phyloP scores from a whole-genome alignment of 2,329 filamentous ascomycete species.

The Juglanconis juglandina region DNA sequence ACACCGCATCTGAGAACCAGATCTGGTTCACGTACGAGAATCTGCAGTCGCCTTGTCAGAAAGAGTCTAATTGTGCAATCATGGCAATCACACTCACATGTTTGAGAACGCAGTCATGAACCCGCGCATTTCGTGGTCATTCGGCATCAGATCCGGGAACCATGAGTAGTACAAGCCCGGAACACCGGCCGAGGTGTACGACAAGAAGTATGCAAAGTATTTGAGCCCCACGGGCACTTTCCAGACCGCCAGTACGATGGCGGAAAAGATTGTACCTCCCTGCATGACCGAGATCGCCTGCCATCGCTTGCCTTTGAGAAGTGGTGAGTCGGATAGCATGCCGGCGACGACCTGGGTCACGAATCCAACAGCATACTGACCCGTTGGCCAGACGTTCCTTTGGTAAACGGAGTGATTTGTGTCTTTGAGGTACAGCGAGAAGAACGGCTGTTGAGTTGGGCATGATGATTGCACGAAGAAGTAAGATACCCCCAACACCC shows the following conservation, averaged over 20 bases:
- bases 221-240: conserved; percentile 10
- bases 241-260: conserved; percentile 15
- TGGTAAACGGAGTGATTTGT: conserved; percentile 8
- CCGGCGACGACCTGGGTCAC: conserved; percentile 14
- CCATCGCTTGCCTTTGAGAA: conserved; percentile 14
- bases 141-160: conserved; percentile 25
- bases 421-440: conserved; percentile 10
- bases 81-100: not conserved
- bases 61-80: not conserved
- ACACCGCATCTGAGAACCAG: conserved; percentile 17
- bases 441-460: conserved; percentile 16
- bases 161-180: conserved; percentile 21
- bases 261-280: conserved; percentile 17
- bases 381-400: conserved; percentile 16
- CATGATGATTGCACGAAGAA: conserved; percentile 19
- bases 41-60: not conserved
- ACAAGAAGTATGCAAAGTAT: conserved; percentile 21
- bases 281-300: conserved; percentile 19
- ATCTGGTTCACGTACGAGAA: conserved; percentile 20
- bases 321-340: conserved; percentile 19
- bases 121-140: conserved; percentile 25
- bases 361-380: conserved; percentile 12
- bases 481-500: conserved; percentile 15
- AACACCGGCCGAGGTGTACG: conserved; percentile 17
- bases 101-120: conserved; percentile 20